phyloP scores from a whole-genome alignment of 2,329 filamentous ascomycete genomes.

The Alternaria sp. region DNA sequence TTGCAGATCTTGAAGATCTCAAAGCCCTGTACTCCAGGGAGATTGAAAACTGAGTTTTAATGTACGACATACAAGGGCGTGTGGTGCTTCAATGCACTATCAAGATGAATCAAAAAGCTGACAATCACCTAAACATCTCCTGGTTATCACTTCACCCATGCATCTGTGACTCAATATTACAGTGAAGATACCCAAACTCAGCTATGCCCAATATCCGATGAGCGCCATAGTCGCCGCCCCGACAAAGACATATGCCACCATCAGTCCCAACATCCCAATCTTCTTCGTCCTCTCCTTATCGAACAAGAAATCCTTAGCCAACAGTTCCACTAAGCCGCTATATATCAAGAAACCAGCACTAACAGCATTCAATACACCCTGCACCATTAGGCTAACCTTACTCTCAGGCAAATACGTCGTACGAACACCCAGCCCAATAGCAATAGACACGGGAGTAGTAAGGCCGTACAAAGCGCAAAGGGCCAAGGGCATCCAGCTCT shows the following conservation, averaged over 20 bases:
- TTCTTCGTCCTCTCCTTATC: constrained; percentile 12
- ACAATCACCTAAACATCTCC: neutral
- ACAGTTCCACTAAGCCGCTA: constrained; percentile 11
- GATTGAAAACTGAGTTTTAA: neutral
- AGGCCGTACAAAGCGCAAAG: constrained; percentile 10
- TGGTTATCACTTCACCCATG: neutral
- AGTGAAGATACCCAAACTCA: neutral
- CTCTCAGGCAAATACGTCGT: constrained; percentile 13
- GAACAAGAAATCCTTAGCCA: constrained; percentile 15
- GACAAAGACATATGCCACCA: constrained; percentile 10
- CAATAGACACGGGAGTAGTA: constrained; percentile 10
- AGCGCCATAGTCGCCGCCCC: constrained; percentile 11
- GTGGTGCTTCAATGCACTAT: neutral
- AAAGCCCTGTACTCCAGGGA: constrained; percentile 6
- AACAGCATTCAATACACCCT: constrained; percentile 12
- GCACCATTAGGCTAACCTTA: constrained; percentile 3
- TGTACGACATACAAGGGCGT: neutral
- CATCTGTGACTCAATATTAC: neutral
- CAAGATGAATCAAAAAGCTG: neutral
- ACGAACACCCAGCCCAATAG: constrained; percentile 4
- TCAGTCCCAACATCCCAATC: neutral
- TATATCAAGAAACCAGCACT: constrained; percentile 15
- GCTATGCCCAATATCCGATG: constrained; percentile 13
- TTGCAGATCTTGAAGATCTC: constrained; percentile 7
- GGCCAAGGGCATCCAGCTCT: constrained; percentile 12